A percentile compares a stretch with the other conserved stretches of the same genome.
Evolutionary conservation across 495 filamentous ascomycete species (phyloP).

Genomic region (Podospora comata): DNA sequence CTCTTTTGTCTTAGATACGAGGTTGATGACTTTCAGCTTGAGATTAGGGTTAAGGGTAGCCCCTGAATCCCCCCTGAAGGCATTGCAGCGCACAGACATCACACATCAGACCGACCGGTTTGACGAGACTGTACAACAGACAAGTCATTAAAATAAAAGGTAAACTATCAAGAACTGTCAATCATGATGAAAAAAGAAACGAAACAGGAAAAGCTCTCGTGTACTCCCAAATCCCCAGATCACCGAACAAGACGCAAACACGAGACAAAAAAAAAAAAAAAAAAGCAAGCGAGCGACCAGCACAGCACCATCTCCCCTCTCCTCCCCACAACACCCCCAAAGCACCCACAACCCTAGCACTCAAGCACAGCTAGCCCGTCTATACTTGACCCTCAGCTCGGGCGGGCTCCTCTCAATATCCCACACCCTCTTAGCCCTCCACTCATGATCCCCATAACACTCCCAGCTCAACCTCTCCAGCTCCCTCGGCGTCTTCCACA

Average conservation of each 20-base stretch:
- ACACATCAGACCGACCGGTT: no score
- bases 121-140: no score
- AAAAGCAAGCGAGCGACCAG: slow-evolving; percentile 4
- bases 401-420: slow-evolving; percentile 30
- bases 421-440: slow-evolving; percentile 26
- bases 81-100: no score
- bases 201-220: no score
- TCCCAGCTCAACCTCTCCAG: slow-evolving; percentile 27
- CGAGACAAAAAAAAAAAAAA: background rate
- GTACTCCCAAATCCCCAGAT: no score
- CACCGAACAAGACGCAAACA: background rate
- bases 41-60: no score
- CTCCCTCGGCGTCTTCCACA: slow-evolving; percentile 31
- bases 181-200: no score
- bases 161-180: no score
- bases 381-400: slow-evolving; percentile 32
- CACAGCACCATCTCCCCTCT: background rate
- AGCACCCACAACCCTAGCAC: background rate
- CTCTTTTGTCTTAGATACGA: no score
- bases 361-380: slow-evolving; percentile 33
- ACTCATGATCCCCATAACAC: slow-evolving; percentile 31
- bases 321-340: background rate
- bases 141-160: no score
- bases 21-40: no score
- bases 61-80: no score